A percentile compares a stretch with the other conserved stretches of the same genome.
Evolutionary conservation across 352 stramenopile species (phyloP).

Genomic region (Phytophthora aleatoria): DNA sequence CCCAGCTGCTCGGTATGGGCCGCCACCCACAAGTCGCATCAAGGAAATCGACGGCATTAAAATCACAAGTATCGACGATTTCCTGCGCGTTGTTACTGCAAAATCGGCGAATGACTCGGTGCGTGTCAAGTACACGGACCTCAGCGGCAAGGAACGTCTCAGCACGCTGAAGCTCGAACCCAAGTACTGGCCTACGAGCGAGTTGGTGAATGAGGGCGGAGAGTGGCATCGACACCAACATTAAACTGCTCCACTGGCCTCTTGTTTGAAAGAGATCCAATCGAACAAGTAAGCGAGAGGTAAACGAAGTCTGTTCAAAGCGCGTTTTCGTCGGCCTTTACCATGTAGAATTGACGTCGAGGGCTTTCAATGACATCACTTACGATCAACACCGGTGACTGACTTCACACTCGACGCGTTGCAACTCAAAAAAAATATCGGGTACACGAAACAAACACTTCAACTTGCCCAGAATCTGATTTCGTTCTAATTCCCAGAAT

Average conservation of each 20-base stretch:
- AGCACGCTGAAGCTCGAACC: constrained; percentile 90
- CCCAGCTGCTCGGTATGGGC: constrained; percentile 87
- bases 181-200: constrained; percentile 91
- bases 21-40: constrained; percentile 89
- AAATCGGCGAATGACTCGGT: constrained; percentile 76
- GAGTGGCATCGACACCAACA: constrained; percentile 73
- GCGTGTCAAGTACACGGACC: constrained; percentile 90
- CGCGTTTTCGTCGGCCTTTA: too few species aligned
- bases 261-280: too few species aligned
- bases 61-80: constrained; percentile 89
- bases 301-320: too few species aligned
- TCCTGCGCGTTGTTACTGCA: constrained; percentile 70
- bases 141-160: constrained; percentile 86
- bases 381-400: too few species aligned
- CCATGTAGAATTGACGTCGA: too few species aligned
- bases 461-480: background rate
- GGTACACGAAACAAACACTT: too few species aligned
- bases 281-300: too few species aligned
- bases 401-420: too few species aligned
- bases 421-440: too few species aligned
- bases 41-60: constrained; percentile 90
- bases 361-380: too few species aligned
- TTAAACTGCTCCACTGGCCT: constrained; percentile 24
- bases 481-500: too few species aligned
- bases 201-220: constrained; percentile 79